Percentiles rank a stretch among this genome's conserved stretches.
Conservation (phyloP, 345 rosid species). For the Camelina sativa region DNA sequence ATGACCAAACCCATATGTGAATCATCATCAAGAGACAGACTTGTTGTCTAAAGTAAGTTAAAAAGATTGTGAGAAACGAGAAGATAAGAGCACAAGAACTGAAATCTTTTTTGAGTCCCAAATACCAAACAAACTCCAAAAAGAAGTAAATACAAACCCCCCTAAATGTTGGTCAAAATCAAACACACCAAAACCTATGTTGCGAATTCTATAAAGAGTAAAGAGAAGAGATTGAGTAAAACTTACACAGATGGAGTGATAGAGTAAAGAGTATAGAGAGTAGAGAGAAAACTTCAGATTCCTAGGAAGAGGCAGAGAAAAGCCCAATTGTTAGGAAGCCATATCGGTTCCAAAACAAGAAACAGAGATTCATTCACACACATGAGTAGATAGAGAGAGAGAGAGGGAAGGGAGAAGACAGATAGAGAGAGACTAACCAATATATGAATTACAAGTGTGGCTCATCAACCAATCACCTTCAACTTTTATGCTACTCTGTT, state of each 20-base stretch:
- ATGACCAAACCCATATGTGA: conserved; percentile 40
- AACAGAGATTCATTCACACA: conserved; percentile 40
- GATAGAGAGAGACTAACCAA: conserved; percentile 23
- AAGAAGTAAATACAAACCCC: conserved; percentile 3
- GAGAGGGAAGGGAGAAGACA: conserved; percentile 23
- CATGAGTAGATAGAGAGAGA: conserved; percentile 22
- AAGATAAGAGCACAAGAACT: conserved; percentile 23
- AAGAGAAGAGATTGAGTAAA: conserved; percentile 15
- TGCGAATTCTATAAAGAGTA: not conserved
- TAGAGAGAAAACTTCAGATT: conserved; percentile 27
- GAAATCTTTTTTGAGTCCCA: conserved; percentile 21
- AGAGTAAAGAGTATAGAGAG: conserved; percentile 25
- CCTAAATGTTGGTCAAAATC: conserved; percentile 28
- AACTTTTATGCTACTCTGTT: conserved; percentile 58
- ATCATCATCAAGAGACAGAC: conserved; percentile 45
- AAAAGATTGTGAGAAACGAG: conserved; percentile 23
- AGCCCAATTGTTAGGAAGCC: conserved; percentile 72
- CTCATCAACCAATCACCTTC: conserved; percentile 60
- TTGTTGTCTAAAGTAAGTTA: conserved; percentile 35
- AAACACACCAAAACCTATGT: conserved; percentile 42
- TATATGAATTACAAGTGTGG: conserved; percentile 55
- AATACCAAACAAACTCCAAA: conserved; percentile 22
- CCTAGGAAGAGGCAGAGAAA: conserved; percentile 51
- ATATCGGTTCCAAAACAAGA: conserved; percentile 69
- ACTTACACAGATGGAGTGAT: conserved; percentile 42